A percentile compares a stretch with the other conserved stretches of the same genome.
These are phyloP conservation scores for Hypoxylon rubiginosum DNA, from an alignment of 2,329 filamentous ascomycete species.

Conservation along the genomic window DNA sequence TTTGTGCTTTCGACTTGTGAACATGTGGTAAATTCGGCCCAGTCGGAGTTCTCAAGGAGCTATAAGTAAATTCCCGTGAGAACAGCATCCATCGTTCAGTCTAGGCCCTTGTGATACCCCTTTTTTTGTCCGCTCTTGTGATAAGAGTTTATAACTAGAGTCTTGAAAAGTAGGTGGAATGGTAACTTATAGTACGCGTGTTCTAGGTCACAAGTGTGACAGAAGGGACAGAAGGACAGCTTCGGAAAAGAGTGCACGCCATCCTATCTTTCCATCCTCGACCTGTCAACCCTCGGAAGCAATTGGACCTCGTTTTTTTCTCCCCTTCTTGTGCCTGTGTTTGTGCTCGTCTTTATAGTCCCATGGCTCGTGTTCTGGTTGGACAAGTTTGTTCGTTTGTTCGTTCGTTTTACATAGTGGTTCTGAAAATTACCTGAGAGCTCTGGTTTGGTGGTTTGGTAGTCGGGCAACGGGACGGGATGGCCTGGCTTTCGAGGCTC, in stretches of 20 bases:
- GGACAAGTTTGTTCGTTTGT: neutral
- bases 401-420: neutral
- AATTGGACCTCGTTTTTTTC: constrained; percentile 11
- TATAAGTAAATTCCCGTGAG: neutral
- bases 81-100: neutral
- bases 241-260: neutral
- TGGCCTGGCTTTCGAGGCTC: neutral
- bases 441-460: neutral
- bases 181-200: constrained; percentile 1
- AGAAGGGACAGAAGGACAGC: neutral
- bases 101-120: neutral
- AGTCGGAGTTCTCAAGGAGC: neutral
- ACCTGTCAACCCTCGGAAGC: constrained; percentile 1
- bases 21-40: neutral
- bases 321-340: constrained; percentile 4
- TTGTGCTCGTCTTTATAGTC: constrained; percentile 1
- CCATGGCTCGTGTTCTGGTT: neutral
- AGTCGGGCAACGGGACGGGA: neutral
- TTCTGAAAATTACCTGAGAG: neutral
- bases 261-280: no score
- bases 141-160: neutral
- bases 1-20: neutral
- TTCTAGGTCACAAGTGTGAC: neutral
- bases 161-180: neutral
- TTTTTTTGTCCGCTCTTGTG: neutral